Evolutionary conservation across 1,139 yeast genomes (phyloP), one percentile per base, ranked within the genome.

Genomic region (Casaregolazyma lundiana): DNA sequence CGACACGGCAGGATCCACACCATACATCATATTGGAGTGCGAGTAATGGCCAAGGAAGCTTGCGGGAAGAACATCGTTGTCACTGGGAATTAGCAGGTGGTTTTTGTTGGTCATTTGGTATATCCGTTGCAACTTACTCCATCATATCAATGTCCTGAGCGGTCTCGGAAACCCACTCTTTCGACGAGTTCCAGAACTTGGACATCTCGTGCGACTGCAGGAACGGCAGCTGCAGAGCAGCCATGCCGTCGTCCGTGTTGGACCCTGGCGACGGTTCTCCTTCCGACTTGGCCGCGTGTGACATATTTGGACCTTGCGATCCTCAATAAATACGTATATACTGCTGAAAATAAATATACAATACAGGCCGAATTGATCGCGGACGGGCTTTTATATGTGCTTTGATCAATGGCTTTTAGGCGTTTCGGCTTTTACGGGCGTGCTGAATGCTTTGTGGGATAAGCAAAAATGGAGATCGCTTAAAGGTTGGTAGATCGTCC

Each of bases 11-110:
- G 38, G 19, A 6, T 21, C 38, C 13, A 19, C 24, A 21, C 20
- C 30, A n/a, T 40, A 40, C 32, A 35, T 22, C 15, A 32, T 26
- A 34, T 18, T 20, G 11, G 41, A 36, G 5, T 20, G 39, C 2
- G 58, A 44, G 40, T 57, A 57, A 43, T 57, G 61, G 17, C 61
- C 61, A 38, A 57, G 50, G 44, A 57, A 57, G 41, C 56, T 59
- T 17, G 50, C 57, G 2, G 61, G 58, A 2, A 59, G 49, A 18
- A 48, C 47, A 15, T 54, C 55, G 18, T 29, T 49, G 8, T 55
- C 58, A 22, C 53, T 51, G 39, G 6, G 15, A 24, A 34, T 30
- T 11, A 24, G 18, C 17, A 35, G 17, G 21, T 20, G 38, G 34
- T 7, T 19, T 7, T 8, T 15, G 6, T 8, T 8, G 11, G 29